phyloP scores from a whole-genome alignment of 2,329 filamentous ascomycete species.

The Fusarium miscanthi region DNA sequence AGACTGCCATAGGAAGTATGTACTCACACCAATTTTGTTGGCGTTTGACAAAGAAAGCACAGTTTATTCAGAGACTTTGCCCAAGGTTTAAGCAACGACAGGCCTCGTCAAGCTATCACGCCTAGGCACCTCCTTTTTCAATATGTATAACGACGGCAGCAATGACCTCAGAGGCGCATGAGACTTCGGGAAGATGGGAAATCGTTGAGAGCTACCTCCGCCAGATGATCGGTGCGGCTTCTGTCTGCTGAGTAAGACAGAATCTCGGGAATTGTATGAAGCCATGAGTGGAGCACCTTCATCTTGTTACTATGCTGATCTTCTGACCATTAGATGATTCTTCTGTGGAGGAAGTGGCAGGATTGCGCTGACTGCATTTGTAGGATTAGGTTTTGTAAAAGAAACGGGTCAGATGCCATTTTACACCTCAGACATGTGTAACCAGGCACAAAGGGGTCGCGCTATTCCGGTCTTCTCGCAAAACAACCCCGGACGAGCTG shows the following conservation, averaged over 20 bases:
- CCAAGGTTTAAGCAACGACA: not conserved
- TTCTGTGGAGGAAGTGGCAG: constrained; percentile 4
- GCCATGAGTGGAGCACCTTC: constrained; percentile 18
- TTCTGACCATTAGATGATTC: not conserved
- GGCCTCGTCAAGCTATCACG: not conserved
- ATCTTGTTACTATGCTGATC: constrained; percentile 8
- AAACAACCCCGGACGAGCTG: constrained; percentile 7
- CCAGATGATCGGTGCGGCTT: constrained; percentile 6
- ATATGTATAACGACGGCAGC: not conserved
- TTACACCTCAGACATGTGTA: not conserved
- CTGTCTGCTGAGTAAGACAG: constrained; percentile 23
- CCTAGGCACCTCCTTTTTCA: not conserved
- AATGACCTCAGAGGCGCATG: not conserved
- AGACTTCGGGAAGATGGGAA: not conserved
- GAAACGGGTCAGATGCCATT: not conserved
- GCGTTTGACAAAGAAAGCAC: not conserved
- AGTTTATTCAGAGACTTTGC: not conserved
- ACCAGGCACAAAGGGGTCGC: constrained; percentile 2
- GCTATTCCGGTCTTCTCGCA: not conserved
- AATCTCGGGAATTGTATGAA: constrained; percentile 12
- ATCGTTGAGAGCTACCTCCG: not conserved
- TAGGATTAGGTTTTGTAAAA: constrained; percentile 9
- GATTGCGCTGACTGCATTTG: constrained; percentile 11
- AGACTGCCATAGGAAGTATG: not conserved
- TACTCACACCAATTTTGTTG: not conserved